These are phyloP conservation scores for Clonostachys byssicola DNA, from an alignment of 2,329 filamentous ascomycete species.

Conservation along the genomic window DNA sequence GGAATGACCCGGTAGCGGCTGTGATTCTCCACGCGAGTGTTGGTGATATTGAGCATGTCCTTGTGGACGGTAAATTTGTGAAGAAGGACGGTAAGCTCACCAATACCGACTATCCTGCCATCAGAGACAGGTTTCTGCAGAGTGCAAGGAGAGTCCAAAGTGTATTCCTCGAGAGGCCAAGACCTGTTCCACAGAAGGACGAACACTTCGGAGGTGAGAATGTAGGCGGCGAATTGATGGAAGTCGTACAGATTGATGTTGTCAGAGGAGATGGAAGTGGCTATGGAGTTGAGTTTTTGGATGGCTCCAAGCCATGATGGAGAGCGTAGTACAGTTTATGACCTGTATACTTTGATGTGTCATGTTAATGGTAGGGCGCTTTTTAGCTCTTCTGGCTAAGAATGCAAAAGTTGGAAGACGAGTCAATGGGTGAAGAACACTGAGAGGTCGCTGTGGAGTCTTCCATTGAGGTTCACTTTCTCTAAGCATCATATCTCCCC, in stretches of 20 bases:
- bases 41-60: constrained; percentile 45
- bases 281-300: neutral
- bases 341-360: too few species aligned
- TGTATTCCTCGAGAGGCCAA: neutral
- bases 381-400: too few species aligned
- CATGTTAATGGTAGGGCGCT: too few species aligned
- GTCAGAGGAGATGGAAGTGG: constrained; percentile 1
- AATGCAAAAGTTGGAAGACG: too few species aligned
- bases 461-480: too few species aligned
- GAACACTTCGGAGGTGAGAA: neutral
- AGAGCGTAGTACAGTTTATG: too few species aligned
- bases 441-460: too few species aligned
- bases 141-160: constrained; percentile 5
- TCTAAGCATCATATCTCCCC: too few species aligned
- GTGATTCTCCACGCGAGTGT: constrained; percentile 50
- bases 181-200: neutral
- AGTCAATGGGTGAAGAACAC: too few species aligned
- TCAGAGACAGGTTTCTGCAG: constrained; percentile 2
- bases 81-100: constrained; percentile 38
- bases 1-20: constrained; percentile 50
- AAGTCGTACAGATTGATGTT: neutral
- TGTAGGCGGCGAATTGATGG: neutral
- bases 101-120: constrained; percentile 8
- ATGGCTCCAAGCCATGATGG: too few species aligned
- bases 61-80: constrained; percentile 41